phyloP scores from a whole-genome alignment of 495 filamentous ascomycete species.

The Penicillium turbatum region DNA sequence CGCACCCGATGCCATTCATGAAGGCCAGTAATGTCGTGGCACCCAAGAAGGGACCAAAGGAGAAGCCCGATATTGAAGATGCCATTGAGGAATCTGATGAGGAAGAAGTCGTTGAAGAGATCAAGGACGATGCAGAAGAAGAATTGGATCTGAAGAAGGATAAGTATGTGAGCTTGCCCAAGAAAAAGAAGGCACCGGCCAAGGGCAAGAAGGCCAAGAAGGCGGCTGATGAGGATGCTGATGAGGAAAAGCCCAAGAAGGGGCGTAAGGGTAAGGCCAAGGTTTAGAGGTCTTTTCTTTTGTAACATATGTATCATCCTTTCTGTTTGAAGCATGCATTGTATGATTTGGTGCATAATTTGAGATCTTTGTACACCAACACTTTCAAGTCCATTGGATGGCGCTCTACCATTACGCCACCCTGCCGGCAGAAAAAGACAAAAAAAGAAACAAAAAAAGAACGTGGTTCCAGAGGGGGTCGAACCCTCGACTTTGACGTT shows the following conservation, averaged over 20 bases:
- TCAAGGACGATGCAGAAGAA: conserved; percentile 60
- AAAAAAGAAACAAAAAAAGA: no score
- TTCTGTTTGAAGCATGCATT: background rate
- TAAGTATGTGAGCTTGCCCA: conserved; percentile 91
- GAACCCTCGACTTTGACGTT: no score
- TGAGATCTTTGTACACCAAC: background rate
- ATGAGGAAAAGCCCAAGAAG: conserved; percentile 54
- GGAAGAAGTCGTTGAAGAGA: conserved; percentile 56
- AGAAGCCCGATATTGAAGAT: conserved; percentile 91
- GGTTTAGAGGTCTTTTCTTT: conserved; percentile 7
- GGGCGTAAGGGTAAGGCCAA: conserved; percentile 44
- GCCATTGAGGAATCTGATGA: conserved; percentile 90
- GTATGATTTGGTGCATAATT: no score
- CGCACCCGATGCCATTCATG: conserved; percentile 93
- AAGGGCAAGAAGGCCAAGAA: conserved; percentile 57
- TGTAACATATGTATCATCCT: conserved; percentile 9
- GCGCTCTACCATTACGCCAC: no score
- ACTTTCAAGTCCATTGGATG: no score
- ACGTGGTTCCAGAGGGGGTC: no score
- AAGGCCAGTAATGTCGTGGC: conserved; percentile 76
- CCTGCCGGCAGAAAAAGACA: no score
- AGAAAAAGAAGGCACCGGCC: conserved; percentile 60
- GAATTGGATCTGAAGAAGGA: conserved; percentile 82
- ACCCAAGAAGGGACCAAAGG: conserved; percentile 64
- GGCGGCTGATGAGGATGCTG: conserved; percentile 38